These are phyloP conservation scores for Farysia itapuensis DNA, from an alignment of 1,284 basidiomycete species.

Conservation along the genomic window DNA sequence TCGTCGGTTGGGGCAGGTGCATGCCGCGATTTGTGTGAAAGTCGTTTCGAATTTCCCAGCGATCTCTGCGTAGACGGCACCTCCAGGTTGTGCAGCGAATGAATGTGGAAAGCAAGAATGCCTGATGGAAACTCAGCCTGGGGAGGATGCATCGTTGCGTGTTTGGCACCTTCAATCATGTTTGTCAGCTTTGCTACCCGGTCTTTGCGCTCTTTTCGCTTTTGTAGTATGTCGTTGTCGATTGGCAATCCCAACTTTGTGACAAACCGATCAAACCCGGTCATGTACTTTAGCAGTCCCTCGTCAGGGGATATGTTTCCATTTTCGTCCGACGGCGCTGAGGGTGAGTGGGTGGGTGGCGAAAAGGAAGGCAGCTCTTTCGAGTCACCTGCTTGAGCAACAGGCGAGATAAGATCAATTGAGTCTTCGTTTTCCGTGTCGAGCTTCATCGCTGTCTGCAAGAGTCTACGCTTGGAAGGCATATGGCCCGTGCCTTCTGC, in stretches of 20 bases:
- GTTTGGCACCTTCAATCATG: constrained; percentile 42
- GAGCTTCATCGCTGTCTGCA: constrained; percentile 15
- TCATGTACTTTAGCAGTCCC: constrained; percentile 23
- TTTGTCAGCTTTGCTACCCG: constrained; percentile 38
- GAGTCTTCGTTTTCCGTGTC: constrained; percentile 6
- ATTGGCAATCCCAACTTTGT: constrained; percentile 41
- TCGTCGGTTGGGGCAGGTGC: constrained; percentile 21
- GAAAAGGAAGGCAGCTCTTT: constrained; percentile 13
- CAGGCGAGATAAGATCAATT: constrained; percentile 22
- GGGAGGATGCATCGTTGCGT: constrained; percentile 37
- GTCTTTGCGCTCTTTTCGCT: constrained; percentile 36
- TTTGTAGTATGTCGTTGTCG: constrained; percentile 34
- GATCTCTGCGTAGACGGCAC: constrained; percentile 37
- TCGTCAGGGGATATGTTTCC: not conserved
- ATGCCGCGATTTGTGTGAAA: constrained; percentile 22
- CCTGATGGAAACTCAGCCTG: constrained; percentile 30
- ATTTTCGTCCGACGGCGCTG: not conserved
- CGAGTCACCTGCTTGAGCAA: constrained; percentile 5
- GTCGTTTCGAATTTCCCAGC: constrained; percentile 23
- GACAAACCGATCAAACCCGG: constrained; percentile 50
- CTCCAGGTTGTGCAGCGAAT: constrained; percentile 45
- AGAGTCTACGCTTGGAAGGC: constrained; percentile 28
- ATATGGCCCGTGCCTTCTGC: constrained; percentile 20
- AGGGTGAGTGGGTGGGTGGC: not conserved
- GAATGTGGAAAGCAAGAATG: constrained; percentile 54